These are phyloP conservation scores for Corylus heterophylla DNA, from an alignment of 306 rosid species.

Conservation along the genomic window DNA sequence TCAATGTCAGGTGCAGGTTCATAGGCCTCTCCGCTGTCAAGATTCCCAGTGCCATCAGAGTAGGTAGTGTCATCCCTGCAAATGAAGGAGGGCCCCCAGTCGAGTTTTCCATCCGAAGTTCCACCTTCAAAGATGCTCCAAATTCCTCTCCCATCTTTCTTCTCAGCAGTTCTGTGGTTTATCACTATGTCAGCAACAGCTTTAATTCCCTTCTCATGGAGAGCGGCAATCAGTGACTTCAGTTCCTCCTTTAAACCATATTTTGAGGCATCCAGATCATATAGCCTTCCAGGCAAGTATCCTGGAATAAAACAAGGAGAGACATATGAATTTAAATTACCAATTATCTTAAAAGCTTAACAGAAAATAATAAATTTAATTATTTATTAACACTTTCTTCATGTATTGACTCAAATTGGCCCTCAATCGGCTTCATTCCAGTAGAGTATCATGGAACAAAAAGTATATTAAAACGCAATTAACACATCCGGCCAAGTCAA, in stretches of 20 bases:
- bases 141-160: conserved; percentile 57
- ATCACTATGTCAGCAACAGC: conserved; percentile 77
- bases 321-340: background rate
- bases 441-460: background rate
- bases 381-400: too few species aligned
- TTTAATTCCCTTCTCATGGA: conserved; percentile 52
- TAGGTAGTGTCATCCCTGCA: conserved; percentile 64
- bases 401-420: too few species aligned
- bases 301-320: conserved; percentile 26
- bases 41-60: conserved; percentile 77
- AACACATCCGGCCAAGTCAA: background rate
- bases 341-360: background rate
- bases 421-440: background rate
- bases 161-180: conserved; percentile 84
- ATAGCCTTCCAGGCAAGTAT: conserved; percentile 81
- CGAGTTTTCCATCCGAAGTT: conserved; percentile 60
- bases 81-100: conserved; percentile 77
- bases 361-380: background rate
- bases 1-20: conserved; percentile 61
- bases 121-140: conserved; percentile 85
- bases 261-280: conserved; percentile 76
- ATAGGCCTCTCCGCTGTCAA: conserved; percentile 50
- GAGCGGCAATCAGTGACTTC: conserved; percentile 50
- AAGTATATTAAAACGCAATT: background rate
- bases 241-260: conserved; percentile 60